Evolutionary conservation across 257 asterid species (phyloP), one percentile per base, ranked within the genome.

Genomic region (Solanum chaucha): DNA sequence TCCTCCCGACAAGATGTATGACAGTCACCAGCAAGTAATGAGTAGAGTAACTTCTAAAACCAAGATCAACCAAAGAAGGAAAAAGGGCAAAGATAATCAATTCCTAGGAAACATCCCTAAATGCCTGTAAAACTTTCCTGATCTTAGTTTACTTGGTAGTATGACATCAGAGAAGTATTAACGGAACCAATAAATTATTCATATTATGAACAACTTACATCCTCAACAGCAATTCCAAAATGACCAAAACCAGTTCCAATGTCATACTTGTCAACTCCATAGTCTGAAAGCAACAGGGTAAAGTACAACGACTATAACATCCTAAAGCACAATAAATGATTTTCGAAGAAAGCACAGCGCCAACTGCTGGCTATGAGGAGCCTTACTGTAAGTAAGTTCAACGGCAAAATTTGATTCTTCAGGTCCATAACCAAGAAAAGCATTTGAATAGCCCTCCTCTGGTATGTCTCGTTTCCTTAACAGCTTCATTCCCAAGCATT

Each of bases 241-340:
- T 92, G 91, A 80, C 93, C 95, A 88, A 91, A 92, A 87, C 93
- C 93, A 26, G 87, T 88, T 83, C 95, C 95, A 84, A 92, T 90
- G 68, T 89, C 91, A 85, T 92, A 91, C 85, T 86, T 88, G 83
- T 88, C 89, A 59, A 91, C 91, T 85, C 95, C 93, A 86, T 92
- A 92, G 82, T 89, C 95, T 92, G 90, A 82, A 88, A 91, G 87
- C 78, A 89, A 90, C n/a, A 83, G 68, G 89, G 77, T 46, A 77
- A 64, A 65, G 46, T 67, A 86, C 68, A 81, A 61, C 1, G 32
- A 40, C 41, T 68, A 22, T 28, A 38, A 40, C 82, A 64, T 40
- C 44, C 44, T 46, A 67, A 70, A 40, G 40, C 40, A 40, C 22
- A 40, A 65, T 24, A 67, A 8, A 40, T 2, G 28, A 67, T 6